Percentiles rank a stretch among this genome's conserved stretches.
Evolutionary conservation across 129 eudicot species (phyloP).

Genomic region (Escallonia rubra): DNA sequence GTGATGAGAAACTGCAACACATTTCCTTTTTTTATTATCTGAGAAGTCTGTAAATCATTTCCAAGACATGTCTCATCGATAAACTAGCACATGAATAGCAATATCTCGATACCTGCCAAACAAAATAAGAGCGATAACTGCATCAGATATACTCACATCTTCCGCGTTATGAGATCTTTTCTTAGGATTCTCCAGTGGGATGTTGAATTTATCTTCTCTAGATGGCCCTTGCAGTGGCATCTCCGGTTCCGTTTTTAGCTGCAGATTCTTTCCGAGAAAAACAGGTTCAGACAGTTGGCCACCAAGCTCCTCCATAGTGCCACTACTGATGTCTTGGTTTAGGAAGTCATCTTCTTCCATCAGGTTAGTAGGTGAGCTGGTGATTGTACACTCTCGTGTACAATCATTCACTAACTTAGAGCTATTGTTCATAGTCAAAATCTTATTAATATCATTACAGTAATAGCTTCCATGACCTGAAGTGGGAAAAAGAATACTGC

Average conservation of each 20-base stretch:
- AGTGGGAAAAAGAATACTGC: background rate
- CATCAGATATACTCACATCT: constrained; percentile 40
- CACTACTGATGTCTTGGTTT: constrained; percentile 18
- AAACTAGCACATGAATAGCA: no score
- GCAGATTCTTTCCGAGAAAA: background rate
- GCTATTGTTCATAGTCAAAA: constrained; percentile 5
- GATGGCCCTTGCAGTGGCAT: constrained; percentile 3
- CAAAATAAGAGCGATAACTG: background rate
- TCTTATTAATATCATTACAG: background rate
- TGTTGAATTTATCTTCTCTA: constrained; percentile 8
- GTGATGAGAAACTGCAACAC: constrained; percentile 6
- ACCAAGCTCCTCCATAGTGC: constrained; percentile 3
- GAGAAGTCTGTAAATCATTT: background rate
- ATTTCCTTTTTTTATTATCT: no score
- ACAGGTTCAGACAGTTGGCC: background rate
- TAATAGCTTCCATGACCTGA: background rate
- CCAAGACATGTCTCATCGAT: background rate
- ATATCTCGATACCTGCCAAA: background rate
- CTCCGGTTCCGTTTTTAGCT: constrained; percentile 2
- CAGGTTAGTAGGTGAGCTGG: background rate
- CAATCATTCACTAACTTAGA: constrained; percentile 10
- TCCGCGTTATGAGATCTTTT: constrained; percentile 41
- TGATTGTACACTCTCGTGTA: constrained; percentile 1
- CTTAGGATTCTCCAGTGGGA: constrained; percentile 25
- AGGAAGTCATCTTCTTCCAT: constrained; percentile 21